These are phyloP conservation scores for Saccharomyces hybrid DNA, from an alignment of 1,139 yeast genomes.

Conservation along the genomic window DNA sequence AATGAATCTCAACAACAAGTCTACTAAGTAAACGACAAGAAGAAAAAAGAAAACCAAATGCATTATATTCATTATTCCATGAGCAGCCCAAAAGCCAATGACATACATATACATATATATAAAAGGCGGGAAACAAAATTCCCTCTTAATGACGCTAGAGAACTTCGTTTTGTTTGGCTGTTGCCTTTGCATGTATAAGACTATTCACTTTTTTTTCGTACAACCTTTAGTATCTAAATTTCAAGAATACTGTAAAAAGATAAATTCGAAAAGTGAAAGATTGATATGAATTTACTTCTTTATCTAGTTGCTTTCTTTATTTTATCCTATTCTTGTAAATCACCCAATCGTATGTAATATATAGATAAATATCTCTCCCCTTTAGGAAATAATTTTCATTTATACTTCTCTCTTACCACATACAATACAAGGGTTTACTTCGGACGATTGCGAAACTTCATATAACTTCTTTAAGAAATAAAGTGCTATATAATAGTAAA, in stretches of 20 bases:
- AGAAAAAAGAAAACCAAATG: neutral
- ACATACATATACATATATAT: neutral
- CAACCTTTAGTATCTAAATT: no score
- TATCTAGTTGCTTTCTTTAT: neutral
- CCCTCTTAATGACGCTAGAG: neutral
- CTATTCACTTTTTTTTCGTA: neutral
- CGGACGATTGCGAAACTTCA: neutral
- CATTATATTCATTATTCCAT: neutral
- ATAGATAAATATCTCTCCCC: neutral
- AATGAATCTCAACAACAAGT: neutral
- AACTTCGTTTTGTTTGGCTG: neutral
- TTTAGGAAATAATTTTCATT: neutral
- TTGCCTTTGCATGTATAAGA: neutral
- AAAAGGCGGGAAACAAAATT: neutral
- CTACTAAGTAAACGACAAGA: neutral
- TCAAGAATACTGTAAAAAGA: no score
- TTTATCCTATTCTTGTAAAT: neutral
- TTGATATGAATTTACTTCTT: neutral
- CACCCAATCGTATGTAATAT: neutral
- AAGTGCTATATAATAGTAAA: neutral
- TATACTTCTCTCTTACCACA: neutral
- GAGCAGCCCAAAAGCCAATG: neutral
- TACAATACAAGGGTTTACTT: neutral
- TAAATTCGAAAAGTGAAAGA: no score
- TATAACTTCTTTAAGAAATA: neutral